phyloP scores from a whole-genome alignment of 768 basidiomycete species.

The Suillus americanus region DNA sequence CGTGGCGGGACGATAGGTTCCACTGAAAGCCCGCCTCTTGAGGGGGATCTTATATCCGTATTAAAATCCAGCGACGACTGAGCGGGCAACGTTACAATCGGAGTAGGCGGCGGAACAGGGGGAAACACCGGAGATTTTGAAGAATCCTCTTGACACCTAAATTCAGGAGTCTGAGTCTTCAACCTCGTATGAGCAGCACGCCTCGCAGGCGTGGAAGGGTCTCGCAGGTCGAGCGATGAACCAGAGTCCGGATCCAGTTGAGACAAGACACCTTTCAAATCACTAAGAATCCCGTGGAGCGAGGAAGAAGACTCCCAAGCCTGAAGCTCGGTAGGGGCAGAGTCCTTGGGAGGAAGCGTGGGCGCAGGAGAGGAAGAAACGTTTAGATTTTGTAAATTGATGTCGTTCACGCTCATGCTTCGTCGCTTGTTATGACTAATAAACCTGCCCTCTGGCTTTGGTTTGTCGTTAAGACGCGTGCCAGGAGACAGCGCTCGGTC shows the following conservation, averaged over 20 bases:
- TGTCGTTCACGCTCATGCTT: slow-evolving; percentile 73
- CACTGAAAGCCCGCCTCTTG: slow-evolving; percentile 48
- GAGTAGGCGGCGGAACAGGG: slow-evolving; percentile 16
- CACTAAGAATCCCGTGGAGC: slow-evolving; percentile 63
- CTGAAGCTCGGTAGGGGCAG: slow-evolving; percentile 20
- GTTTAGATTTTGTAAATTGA: slow-evolving; percentile 50
- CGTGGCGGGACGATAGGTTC: slow-evolving; percentile 33
- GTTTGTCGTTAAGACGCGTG: slow-evolving; percentile 27
- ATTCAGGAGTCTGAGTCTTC: slow-evolving; percentile 25
- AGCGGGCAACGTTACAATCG: slow-evolving; percentile 25
- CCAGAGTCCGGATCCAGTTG: slow-evolving; percentile 58
- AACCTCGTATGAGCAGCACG: slow-evolving; percentile 37
- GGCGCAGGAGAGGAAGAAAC: slow-evolving; percentile 36
- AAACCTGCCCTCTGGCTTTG: slow-evolving; percentile 26
- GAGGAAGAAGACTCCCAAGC: slow-evolving; percentile 45
- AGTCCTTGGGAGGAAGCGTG: slow-evolving; percentile 36
- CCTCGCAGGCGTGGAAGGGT: slow-evolving; percentile 61
- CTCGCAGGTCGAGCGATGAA: slow-evolving; percentile 58
- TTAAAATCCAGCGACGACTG: slow-evolving; percentile 21
- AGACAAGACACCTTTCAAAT: slow-evolving; percentile 72
- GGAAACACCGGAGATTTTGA: slow-evolving; percentile 21
- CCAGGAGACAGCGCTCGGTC: slow-evolving; percentile 32
- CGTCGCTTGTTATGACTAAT: slow-evolving; percentile 50
- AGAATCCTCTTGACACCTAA: slow-evolving; percentile 6
- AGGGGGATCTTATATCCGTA: slow-evolving; percentile 38